phyloP scores from a whole-genome alignment of 306 rosid genomes.

The Castanea crenata region DNA sequence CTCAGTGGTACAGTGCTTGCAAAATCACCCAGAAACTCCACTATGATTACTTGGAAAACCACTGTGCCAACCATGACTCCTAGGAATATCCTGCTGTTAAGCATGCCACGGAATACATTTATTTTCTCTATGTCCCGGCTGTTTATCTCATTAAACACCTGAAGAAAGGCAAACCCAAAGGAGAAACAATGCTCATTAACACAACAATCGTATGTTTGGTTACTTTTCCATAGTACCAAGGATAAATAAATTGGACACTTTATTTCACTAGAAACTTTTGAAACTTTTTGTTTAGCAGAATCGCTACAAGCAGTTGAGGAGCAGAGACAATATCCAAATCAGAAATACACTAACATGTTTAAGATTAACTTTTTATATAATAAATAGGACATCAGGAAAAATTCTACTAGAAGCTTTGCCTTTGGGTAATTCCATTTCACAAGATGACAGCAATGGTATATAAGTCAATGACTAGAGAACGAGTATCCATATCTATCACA shows the following conservation, averaged over 20 bases:
- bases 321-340: background rate
- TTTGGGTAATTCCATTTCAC: no score
- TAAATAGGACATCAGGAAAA: no score
- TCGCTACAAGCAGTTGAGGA: background rate
- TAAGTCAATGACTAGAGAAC: no score
- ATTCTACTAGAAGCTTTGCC: no score
- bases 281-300: no score
- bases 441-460: no score
- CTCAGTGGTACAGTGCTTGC: constrained; percentile 92
- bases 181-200: constrained; percentile 8
- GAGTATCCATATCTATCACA: no score
- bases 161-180: constrained; percentile 17
- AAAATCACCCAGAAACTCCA: constrained; percentile 79
- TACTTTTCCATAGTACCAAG: background rate
- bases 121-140: constrained; percentile 84
- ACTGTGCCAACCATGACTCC: constrained; percentile 53
- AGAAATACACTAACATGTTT: no score
- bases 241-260: no score
- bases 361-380: no score
- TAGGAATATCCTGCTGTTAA: constrained; percentile 75
- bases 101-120: constrained; percentile 79
- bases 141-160: constrained; percentile 95
- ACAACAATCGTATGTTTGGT: background rate
- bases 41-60: constrained; percentile 64
- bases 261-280: no score